Percentiles rank a stretch among this genome's conserved stretches.
Evolutionary conservation across 768 basidiomycete genomes (phyloP).

Genomic region (Serendipita sp.): DNA sequence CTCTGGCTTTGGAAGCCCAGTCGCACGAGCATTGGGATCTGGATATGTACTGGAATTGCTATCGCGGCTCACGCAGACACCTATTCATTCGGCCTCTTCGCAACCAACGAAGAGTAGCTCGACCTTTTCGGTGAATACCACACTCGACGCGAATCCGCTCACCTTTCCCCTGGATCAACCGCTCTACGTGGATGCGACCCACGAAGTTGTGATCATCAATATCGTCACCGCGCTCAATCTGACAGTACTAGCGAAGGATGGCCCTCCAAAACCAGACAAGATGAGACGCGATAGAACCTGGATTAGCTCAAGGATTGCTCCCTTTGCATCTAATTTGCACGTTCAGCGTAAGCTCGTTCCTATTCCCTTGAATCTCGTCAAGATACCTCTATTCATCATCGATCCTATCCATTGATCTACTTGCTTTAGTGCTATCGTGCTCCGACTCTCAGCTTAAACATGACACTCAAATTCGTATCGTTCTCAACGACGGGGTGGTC

Average conservation of each 20-base stretch:
- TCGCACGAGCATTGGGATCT: slow-evolving; percentile 58
- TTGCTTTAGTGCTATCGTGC: slow-evolving; percentile 10
- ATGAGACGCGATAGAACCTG: slow-evolving; percentile 35
- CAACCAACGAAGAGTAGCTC: slow-evolving; percentile 15
- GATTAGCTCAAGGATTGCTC: slow-evolving; percentile 21
- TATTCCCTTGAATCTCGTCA: slow-evolving; percentile 5
- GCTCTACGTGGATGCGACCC: slow-evolving; percentile 38
- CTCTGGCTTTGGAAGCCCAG: slow-evolving; percentile 68
- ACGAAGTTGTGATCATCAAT: slow-evolving; percentile 84
- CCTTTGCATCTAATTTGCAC: slow-evolving; percentile 32
- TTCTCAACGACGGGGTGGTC: slow-evolving; percentile 25
- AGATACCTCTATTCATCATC: not conserved
- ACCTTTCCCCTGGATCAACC: slow-evolving; percentile 21
- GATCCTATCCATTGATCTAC: not conserved
- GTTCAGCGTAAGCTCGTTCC: slow-evolving; percentile 55
- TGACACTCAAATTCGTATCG: slow-evolving; percentile 18
- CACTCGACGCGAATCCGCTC: slow-evolving; percentile 21
- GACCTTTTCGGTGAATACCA: slow-evolving; percentile 18
- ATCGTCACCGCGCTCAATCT: slow-evolving; percentile 79
- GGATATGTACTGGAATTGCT: slow-evolving; percentile 75
- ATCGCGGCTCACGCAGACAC: slow-evolving; percentile 46
- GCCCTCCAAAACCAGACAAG: slow-evolving; percentile 61
- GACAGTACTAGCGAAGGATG: slow-evolving; percentile 51
- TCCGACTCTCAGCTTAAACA: slow-evolving; percentile 19
- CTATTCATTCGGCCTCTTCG: slow-evolving; percentile 19